Evolutionary conservation across 352 stramenopile genomes (phyloP), one percentile per base, ranked within the genome.

Genomic region (Globisporangium iwayamae): DNA sequence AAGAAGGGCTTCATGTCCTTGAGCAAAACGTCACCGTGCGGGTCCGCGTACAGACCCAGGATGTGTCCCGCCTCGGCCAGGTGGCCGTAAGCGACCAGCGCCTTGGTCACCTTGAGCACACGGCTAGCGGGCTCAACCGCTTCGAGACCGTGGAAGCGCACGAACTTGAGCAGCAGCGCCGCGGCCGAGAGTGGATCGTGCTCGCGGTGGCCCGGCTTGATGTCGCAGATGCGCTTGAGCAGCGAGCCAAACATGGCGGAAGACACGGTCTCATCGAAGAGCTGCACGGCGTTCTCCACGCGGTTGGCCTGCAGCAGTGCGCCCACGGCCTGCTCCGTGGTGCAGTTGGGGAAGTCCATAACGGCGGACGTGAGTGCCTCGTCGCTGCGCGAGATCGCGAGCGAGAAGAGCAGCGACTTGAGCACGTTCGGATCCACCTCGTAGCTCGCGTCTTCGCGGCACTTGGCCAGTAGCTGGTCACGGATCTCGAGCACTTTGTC

Each of bases 401-500:
- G 73, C 45, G 85, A 91, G 41, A 80, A 76, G 51, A 94, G 58
- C 60, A 94, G 70, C 54, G 83, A 85, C 51, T 69, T 76, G 22
- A 75, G 66, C 52, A 92, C 73, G 47, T 91, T 89, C 11, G 62
- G 58, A 60, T 85, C 72, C 13, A 87, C 64, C 5, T 76, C 61
- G 30, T 66, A 61, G 22, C 43, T 36, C 14, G 65, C 38, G 43
- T 74, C 51, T n/a, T 39, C 13, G 1, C 13, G 57, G 22, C 52
- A 62, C 62, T 66, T 45, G n/a, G 46, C 47, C 1, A 63, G 9
- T 3, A 87, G 54, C 39, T 54, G 43, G 36, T 87, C 74, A 16
- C 74, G 75, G 39, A 92, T 76, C n/a, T 63, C 68, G 36, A 88
- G 60, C 50, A 94, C 83, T 32, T 84, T 67, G 46, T 89, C 81